These are phyloP conservation scores for Hypoxylon trugodes DNA, from an alignment of 495 filamentous ascomycete genomes.

Conservation along the genomic window DNA sequence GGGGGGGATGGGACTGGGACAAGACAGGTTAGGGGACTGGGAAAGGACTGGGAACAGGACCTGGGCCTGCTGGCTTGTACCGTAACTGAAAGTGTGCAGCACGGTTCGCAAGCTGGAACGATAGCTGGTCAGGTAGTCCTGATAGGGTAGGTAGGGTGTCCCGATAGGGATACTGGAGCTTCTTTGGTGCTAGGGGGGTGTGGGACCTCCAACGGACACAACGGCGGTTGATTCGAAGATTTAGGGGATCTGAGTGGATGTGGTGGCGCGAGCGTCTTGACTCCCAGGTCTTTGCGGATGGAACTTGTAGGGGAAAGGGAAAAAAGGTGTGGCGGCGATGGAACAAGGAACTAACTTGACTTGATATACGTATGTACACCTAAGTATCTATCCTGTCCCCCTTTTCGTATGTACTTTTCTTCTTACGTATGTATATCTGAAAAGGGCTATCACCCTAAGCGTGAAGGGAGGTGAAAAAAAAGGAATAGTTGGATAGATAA, in stretches of 20 bases:
- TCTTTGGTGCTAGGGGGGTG: conserved; percentile 28
- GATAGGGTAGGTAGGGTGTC: conserved; percentile 39
- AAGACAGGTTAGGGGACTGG: too few relatives aligned
- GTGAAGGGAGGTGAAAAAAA: conserved; percentile 9
- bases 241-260: conserved; percentile 17
- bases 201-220: conserved; percentile 23
- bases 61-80: too few relatives aligned
- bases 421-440: too few relatives aligned
- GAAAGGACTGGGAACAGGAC: too few relatives aligned
- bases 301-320: conserved; percentile 16
- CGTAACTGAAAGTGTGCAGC: conserved; percentile 16
- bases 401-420: too few relatives aligned
- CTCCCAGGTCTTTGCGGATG: too few relatives aligned
- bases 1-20: too few relatives aligned
- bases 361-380: too few relatives aligned
- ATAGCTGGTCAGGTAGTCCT: conserved; percentile 33
- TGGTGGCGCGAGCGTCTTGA: conserved; percentile 32
- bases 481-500: not conserved
- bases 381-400: too few relatives aligned
- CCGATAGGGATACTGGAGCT: conserved; percentile 39
- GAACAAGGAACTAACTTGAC: too few relatives aligned
- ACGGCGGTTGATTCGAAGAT: conserved; percentile 32
- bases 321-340: conserved; percentile 13
- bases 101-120: conserved; percentile 36
- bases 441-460: not conserved